Percentiles rank a stretch among this genome's conserved stretches.
These are phyloP conservation scores for Selaginella moellendorffii DNA, from an alignment of 75 land plant species.

Conservation along the genomic window DNA sequence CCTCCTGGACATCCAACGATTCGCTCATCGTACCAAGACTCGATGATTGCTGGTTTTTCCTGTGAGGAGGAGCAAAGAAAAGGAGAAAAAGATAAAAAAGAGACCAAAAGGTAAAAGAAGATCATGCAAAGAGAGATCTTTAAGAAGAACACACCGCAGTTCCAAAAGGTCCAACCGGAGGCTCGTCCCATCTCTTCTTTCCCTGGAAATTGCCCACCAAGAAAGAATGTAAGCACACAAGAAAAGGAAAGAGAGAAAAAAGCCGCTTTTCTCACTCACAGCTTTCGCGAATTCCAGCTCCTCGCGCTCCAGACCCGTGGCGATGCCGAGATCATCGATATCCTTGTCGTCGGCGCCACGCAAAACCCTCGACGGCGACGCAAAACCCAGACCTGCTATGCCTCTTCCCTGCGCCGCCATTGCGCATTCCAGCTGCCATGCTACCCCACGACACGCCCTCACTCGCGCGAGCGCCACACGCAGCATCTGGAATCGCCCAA, in stretches of 20 bases:
- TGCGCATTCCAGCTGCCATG: no score
- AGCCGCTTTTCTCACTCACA: neutral
- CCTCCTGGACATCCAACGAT: slow-evolving; percentile 89
- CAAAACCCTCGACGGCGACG: neutral
- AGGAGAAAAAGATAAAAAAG: neutral
- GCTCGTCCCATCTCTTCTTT: neutral
- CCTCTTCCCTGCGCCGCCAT: no score
- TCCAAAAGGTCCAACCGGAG: neutral
- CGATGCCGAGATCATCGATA: neutral
- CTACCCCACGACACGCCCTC: no score
- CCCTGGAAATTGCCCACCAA: no score
- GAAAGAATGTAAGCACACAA: no score
- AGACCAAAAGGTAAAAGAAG: neutral
- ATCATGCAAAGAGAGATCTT: neutral
- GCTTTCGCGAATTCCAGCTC: neutral
- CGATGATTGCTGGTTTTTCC: slow-evolving; percentile 75
- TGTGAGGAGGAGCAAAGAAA: slow-evolving; percentile 25
- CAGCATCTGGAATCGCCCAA: no score
- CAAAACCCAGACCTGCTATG: no score
- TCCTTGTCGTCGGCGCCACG: neutral
- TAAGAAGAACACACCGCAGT: neutral
- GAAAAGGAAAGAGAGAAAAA: no score
- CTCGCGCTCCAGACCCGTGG: neutral
- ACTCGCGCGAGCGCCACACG: no score
- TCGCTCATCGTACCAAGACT: slow-evolving; percentile 63